phyloP scores from a whole-genome alignment of 257 asterid species.

The Primulina tabacum region DNA sequence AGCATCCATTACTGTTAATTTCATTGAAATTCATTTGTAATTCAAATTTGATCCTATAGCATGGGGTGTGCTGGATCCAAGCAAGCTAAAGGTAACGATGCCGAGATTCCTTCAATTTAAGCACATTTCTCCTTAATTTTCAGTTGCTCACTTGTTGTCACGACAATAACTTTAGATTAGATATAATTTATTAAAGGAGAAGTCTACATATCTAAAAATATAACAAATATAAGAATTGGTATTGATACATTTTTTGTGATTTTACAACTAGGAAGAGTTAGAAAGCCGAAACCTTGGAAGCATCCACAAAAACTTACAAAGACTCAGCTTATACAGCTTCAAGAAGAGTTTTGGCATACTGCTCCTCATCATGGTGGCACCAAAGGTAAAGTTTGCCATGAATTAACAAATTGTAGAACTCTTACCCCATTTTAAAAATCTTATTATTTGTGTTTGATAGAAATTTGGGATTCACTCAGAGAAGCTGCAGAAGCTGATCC shows the following conservation, averaged over 20 bases:
- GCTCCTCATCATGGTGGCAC: slow-evolving; percentile 88
- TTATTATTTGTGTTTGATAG: slow-evolving; percentile 23
- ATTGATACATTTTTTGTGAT: neutral
- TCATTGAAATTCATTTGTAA: neutral
- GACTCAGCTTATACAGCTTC: slow-evolving; percentile 71
- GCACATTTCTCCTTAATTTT: neutral
- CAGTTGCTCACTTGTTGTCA: neutral
- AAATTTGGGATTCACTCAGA: slow-evolving; percentile 81
- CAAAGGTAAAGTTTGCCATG: slow-evolving; percentile 41
- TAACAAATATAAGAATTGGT: neutral
- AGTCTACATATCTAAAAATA: neutral
- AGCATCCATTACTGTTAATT: neutral
- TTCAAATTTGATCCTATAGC: neutral
- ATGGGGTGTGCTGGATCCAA: slow-evolving; percentile 90
- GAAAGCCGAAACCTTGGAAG: slow-evolving; percentile 82
- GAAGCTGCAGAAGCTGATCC: slow-evolving; percentile 77
- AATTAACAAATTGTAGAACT: neutral
- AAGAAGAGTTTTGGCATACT: slow-evolving; percentile 91
- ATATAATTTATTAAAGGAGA: neutral
- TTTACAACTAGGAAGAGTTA: slow-evolving; percentile 37
- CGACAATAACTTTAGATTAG: neutral
- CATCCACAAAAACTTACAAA: slow-evolving; percentile 84
- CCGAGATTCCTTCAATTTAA: slow-evolving; percentile 2
- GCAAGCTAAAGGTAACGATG: slow-evolving; percentile 51
- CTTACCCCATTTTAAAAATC: neutral